Base-by-base conservation (phyloP, 1,284 basidiomycete genomes). In the Coniferiporia weirii region DNA sequence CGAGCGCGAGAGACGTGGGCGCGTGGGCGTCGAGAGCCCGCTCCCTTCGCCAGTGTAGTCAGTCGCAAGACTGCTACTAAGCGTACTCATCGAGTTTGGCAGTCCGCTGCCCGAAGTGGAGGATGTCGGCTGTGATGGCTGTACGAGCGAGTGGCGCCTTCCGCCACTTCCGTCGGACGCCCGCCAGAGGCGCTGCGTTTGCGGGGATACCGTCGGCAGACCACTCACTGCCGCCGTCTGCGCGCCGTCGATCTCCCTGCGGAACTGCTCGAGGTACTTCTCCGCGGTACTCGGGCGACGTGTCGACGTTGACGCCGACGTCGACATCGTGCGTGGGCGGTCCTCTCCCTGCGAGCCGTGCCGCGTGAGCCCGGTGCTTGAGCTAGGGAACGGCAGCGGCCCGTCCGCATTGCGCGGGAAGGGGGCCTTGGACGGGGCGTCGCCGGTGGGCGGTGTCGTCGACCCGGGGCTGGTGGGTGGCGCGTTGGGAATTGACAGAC, bases 1-100 rank as follows among this genome's bases (percentile, higher is more conserved):
- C 20, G 77, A 79, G 0, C 70, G 67, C 8, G 79, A 77, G 46
- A 73, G 62, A 17, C 78, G 77, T 15, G 79, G 77, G 4, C 80
- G 80, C 32, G 73, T 68, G 27, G 75, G 71, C 59, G 60, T 53
- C 60, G 63, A 13, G 12, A 62, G 20, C 3, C 56, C 52, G 49
- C 64, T 64, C 22, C 61, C 60, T 52, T 38, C 56, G 48, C 50
- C 54, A 35, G 45, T 35, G 34, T 27, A 55, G 1, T 53, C 50
- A n/a, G 56, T 44, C 10, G 32, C 19, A 12, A 43, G 22, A 12
- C 47, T 43, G 46, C 47, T 55, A 17, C 58, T 55, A 12, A 46
- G 27, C n/a, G 20, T 34, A 19, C 45, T 43, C 20, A 47, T 54
- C 2, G 57, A 52, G 50, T 36, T 52, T 17, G 22, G 50, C 15